These are phyloP conservation scores for Haplographium delicatum DNA, from an alignment of 495 filamentous ascomycete genomes.

Conservation along the genomic window DNA sequence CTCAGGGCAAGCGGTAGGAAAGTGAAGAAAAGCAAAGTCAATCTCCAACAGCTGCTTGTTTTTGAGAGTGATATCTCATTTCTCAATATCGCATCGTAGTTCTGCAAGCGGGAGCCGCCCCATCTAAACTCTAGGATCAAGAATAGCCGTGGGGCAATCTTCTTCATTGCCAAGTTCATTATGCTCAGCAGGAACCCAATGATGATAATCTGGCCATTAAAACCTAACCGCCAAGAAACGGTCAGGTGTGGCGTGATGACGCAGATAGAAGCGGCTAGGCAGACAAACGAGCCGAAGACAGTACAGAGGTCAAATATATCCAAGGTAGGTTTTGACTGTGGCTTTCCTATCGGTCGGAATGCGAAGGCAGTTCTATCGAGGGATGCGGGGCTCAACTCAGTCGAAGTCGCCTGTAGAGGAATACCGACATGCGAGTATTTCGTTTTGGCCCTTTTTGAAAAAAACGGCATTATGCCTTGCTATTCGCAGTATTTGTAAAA, in stretches of 20 bases:
- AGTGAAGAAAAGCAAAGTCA: background rate
- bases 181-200: background rate
- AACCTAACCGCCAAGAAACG: background rate
- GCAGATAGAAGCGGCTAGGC: background rate
- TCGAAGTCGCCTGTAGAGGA: background rate
- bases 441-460: background rate
- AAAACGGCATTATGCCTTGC: background rate
- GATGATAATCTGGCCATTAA: slow-evolving; percentile 1
- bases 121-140: background rate
- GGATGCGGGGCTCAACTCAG: background rate
- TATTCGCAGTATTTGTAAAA: background rate
- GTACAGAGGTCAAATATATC: background rate
- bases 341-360: background rate
- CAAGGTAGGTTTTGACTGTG: background rate
- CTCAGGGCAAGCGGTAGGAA: background rate
- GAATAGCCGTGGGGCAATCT: background rate
- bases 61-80: background rate
- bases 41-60: background rate
- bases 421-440: background rate
- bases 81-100: slow-evolving; percentile 1
- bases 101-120: background rate
- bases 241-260: background rate
- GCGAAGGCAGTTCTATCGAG: background rate
- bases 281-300: background rate
- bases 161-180: slow-evolving; percentile 3